Base-by-base conservation (phyloP, 1,139 yeast species). In the Lodderomyces theae region DNA sequence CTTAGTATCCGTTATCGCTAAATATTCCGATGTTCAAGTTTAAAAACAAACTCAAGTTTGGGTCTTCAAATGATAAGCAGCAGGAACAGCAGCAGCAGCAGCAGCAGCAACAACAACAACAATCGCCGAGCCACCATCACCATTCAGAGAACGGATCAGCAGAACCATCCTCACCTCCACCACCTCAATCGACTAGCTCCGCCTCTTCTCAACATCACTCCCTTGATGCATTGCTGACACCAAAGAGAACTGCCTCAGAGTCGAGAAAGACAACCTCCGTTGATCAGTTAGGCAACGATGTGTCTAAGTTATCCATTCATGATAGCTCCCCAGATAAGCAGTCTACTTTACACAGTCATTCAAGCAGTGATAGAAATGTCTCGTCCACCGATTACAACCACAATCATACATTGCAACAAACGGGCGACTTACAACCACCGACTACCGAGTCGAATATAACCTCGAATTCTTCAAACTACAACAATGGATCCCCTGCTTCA, bases 41-140 rank as follows among this genome's bases (percentile, higher is more conserved):
- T 54, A 72, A 70, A 50, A 72, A 71, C 51, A 72, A 72, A 54
- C 68, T 72, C 57, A 71, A 69, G 56, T 69, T 72, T 50, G 70
- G 75, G 17, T 56, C 70, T 8, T 56, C 68, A 12, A 37, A 35
- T 32, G 40, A 47, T 15, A 58, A 45, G 15, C 29, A 25, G 15
- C 29, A 25, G 43, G 61, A 25, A 38, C 50, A 36, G 15, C 29
- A 25, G 15, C 29, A n/a, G 15, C 29, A 25, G 43, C 61, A 26
- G n/a, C n/a, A n/a, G n/a, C n/a, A n/a, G n/a, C n/a, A n/a, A n/a
- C n/a, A n/a, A n/a, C n/a, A n/a, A n/a, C n/a, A n/a, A 39, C 49
- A 35, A 36, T 23, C 35, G 21, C 29, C 13, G 29, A 26, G 9
- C 16, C 29, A n/a, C 16, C 4, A 26, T 13, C 26, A 23, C 11